Evolutionary conservation across 192 early-diverging fungal genomes (phyloP).

Genomic region (Oehlia diaphana): DNA sequence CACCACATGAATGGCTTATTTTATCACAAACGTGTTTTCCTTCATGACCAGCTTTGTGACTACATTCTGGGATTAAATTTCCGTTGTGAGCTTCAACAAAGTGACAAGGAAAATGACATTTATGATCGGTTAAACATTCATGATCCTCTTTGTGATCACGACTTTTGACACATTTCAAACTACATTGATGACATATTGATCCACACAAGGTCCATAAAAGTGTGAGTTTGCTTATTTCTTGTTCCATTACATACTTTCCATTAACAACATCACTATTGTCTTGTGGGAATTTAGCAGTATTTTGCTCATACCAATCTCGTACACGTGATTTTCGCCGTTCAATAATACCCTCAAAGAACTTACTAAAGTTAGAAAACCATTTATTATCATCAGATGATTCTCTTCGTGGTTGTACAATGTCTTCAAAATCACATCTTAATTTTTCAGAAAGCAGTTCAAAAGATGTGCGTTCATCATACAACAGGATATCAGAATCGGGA

Average conservation of each 20-base stretch:
- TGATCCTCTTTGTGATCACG: conserved; percentile 14
- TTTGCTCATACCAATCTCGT: conserved; percentile 23
- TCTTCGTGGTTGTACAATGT: conserved; percentile 6
- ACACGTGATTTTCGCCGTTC: conserved; percentile 17
- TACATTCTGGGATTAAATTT: background rate
- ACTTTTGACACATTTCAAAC: conserved; percentile 21
- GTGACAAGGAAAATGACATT: conserved; percentile 18
- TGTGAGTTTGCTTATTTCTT: conserved; percentile 18
- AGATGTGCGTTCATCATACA: background rate
- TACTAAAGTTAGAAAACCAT: conserved; percentile 9
- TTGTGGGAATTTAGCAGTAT: background rate
- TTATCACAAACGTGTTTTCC: conserved; percentile 22
- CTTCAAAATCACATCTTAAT: conserved; percentile 12
- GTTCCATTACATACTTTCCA: background rate
- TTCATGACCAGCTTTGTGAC: conserved; percentile 17
- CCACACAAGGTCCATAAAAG: conserved; percentile 15
- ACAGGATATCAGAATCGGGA: background rate
- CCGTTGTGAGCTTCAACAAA: conserved; percentile 15
- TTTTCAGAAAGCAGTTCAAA: conserved; percentile 1
- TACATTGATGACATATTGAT: conserved; percentile 10
- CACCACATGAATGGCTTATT: conserved; percentile 3
- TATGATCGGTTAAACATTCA: conserved; percentile 32
- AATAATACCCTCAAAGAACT: conserved; percentile 24
- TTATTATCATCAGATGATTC: background rate
- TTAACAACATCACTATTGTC: conserved; percentile 9